Conservation (phyloP, 1,284 basidiomycete genomes). For the Boletus hoseneyae region DNA sequence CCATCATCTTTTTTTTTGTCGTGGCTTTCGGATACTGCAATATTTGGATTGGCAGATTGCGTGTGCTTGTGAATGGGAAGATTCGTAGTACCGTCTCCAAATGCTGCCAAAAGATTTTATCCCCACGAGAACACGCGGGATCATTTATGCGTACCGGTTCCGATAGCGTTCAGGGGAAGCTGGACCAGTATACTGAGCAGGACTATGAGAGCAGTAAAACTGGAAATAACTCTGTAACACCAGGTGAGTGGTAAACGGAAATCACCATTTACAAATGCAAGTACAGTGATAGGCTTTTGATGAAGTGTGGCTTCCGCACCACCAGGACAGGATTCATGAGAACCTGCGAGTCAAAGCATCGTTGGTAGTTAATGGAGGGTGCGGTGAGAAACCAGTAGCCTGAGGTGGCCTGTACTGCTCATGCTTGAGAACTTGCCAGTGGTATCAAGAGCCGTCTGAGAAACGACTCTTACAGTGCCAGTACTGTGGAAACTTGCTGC, state of each 20-base stretch:
- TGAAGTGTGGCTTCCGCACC: neutral
- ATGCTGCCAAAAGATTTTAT: neutral
- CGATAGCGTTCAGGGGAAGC: conserved; percentile 7
- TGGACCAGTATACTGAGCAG: neutral
- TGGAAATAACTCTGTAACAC: conserved; percentile 18
- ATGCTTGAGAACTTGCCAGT: conserved; percentile 8
- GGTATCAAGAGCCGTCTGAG: conserved; percentile 1
- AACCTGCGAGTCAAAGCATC: conserved; percentile 3
- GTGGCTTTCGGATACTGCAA: neutral
- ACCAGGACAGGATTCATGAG: conserved; percentile 6
- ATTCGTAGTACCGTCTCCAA: neutral
- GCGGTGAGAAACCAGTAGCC: conserved; percentile 11
- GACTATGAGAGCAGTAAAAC: conserved; percentile 3
- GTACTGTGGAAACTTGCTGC: no score
- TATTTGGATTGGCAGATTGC: neutral
- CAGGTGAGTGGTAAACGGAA: neutral
- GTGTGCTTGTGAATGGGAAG: conserved; percentile 3
- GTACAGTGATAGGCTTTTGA: conserved; percentile 11
- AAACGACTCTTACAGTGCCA: neutral
- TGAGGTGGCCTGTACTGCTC: conserved; percentile 1
- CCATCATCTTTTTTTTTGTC: conserved; percentile 6
- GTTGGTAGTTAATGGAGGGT: neutral
- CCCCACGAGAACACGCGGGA: conserved; percentile 3
- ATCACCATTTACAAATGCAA: conserved; percentile 14
- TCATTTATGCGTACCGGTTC: conserved; percentile 3